phyloP scores from a whole-genome alignment of 1,139 yeast genomes.

The Candida sp. region DNA sequence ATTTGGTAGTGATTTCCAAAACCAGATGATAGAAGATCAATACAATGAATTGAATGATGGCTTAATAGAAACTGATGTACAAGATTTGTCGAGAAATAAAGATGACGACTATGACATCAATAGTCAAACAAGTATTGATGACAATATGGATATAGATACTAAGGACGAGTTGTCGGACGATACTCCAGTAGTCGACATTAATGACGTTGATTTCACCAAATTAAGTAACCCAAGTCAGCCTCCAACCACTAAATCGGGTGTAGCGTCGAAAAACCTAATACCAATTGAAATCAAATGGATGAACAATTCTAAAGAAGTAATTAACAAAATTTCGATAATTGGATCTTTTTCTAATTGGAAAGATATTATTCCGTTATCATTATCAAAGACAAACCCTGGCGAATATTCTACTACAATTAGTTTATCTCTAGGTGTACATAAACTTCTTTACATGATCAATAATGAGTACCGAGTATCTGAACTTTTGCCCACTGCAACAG shows the following conservation, averaged over 20 bases:
- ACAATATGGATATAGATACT: constrained; percentile 20
- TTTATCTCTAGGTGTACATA: constrained; percentile 83
- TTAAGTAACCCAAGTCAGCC: constrained; percentile 10
- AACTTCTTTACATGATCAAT: constrained; percentile 90
- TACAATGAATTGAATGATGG: constrained; percentile 45
- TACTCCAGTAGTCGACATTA: constrained; percentile 30
- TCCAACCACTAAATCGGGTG: not conserved
- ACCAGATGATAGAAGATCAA: constrained; percentile 44
- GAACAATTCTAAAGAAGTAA: constrained; percentile 32
- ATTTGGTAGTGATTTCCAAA: not conserved
- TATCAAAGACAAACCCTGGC: constrained; percentile 29
- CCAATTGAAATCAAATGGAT: constrained; percentile 50
- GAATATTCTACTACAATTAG: constrained; percentile 44
- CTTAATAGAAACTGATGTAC: constrained; percentile 37
- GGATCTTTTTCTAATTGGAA: constrained; percentile 98
- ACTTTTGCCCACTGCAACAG: constrained; percentile 94
- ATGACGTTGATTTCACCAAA: constrained; percentile 38
- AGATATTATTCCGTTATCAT: constrained; percentile 72
- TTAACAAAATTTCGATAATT: constrained; percentile 52
- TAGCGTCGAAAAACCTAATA: constrained; percentile 12
- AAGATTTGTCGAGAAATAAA: constrained; percentile 34
- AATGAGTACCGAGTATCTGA: constrained; percentile 91
- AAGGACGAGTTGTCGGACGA: constrained; percentile 6
- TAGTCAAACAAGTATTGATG: constrained; percentile 9
- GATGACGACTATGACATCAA: constrained; percentile 15